Evolutionary conservation across 192 early-diverging fungal species (phyloP).

Genomic region (Gaertneriomyces semiglobifer): DNA sequence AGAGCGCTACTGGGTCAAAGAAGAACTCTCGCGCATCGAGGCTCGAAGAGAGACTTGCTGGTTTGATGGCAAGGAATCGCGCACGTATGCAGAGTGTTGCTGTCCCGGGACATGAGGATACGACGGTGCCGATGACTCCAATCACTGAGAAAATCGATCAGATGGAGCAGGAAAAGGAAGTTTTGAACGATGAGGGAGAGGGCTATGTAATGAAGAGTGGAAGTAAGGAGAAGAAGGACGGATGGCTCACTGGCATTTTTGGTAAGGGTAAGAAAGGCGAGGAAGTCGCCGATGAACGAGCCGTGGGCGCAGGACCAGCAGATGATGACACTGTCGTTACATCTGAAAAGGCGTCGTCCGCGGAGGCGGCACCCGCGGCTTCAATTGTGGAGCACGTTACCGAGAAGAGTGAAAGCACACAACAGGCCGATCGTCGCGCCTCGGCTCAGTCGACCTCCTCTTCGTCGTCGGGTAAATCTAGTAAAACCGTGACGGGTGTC

Average conservation of each 20-base stretch:
- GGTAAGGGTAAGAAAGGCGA: slow-evolving; percentile 4
- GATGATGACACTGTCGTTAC: too few species aligned
- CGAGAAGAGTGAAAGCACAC: too few species aligned
- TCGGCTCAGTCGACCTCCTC: too few species aligned
- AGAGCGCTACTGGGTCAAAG: slow-evolving; percentile 7
- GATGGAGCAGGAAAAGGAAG: too few species aligned
- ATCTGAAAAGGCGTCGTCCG: too few species aligned
- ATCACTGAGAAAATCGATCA: not conserved
- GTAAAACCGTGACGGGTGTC: too few species aligned
- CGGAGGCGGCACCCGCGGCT: too few species aligned
- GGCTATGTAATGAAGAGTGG: not conserved
- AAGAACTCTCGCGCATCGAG: slow-evolving; percentile 10
- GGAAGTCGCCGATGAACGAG: not conserved
- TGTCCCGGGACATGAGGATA: slow-evolving; percentile 5
- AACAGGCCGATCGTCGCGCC: too few species aligned
- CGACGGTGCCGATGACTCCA: not conserved
- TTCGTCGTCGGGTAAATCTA: too few species aligned
- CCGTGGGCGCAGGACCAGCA: not conserved
- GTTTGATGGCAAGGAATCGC: slow-evolving; percentile 11
- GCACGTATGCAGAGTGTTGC: slow-evolving; percentile 2
- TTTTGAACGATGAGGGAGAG: not conserved
- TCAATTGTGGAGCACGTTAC: too few species aligned
- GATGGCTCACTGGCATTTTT: slow-evolving; percentile 1
- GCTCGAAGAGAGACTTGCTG: slow-evolving; percentile 16
- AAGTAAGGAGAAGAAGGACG: not conserved